Evolutionary conservation across 1,139 yeast genomes (phyloP).

Genomic region (Blastobotrys persicus): DNA sequence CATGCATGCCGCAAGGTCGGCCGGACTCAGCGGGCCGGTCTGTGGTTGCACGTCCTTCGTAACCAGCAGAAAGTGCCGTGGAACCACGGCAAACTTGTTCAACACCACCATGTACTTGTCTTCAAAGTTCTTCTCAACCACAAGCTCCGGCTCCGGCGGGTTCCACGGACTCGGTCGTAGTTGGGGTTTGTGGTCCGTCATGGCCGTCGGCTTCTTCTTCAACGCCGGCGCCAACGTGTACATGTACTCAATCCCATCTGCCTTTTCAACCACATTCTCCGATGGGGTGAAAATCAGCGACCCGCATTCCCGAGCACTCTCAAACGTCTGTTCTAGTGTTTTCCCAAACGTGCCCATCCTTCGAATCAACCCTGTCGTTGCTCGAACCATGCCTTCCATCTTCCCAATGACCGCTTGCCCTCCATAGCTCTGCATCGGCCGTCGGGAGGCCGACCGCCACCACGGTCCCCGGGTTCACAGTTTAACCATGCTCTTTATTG

Average conservation of each 20-base stretch:
- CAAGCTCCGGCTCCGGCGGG: slow-evolving; percentile 72
- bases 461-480: no score
- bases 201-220: slow-evolving; percentile 54
- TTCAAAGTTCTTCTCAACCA: slow-evolving; percentile 56
- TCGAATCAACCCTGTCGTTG: background rate
- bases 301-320: slow-evolving; percentile 36
- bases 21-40: slow-evolving; percentile 63
- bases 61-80: slow-evolving; percentile 72
- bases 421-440: no score
- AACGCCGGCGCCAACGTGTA: slow-evolving; percentile 51
- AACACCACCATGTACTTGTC: slow-evolving; percentile 57
- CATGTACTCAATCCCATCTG: slow-evolving; percentile 39
- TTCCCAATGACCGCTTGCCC: background rate
- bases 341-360: slow-evolving; percentile 7
- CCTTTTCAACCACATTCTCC: slow-evolving; percentile 25
- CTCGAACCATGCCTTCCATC: background rate
- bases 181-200: slow-evolving; percentile 1
- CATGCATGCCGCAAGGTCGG: slow-evolving; percentile 61
- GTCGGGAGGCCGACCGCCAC: no score
- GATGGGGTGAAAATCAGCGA: slow-evolving; percentile 34
- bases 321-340: slow-evolving; percentile 27
- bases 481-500: no score
- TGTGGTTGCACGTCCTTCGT: slow-evolving; percentile 75
- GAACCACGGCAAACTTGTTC: slow-evolving; percentile 82
- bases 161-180: slow-evolving; percentile 63